Evolutionary conservation across 192 early-diverging fungal species (phyloP), one percentile per base, ranked within the genome.

Genomic region (Backusella morwellensis): DNA sequence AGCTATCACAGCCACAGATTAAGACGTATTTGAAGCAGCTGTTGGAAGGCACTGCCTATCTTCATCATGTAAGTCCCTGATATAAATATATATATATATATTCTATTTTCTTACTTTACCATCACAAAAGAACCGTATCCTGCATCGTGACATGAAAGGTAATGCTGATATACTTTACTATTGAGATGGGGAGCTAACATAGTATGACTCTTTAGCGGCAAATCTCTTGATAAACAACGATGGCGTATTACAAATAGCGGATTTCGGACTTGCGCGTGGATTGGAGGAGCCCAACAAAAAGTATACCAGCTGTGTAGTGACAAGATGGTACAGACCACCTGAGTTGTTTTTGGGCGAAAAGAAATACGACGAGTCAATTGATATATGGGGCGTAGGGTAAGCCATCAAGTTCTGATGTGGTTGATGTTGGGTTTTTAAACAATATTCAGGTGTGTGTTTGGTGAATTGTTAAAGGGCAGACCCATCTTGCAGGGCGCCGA

Each of bases 311-410:
- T 92, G 93, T 78, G 98, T 99, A 1, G 95, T 99, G 0, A 95
- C 94, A 26, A 83, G 97, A 42, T 99, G 98, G 98, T 99, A 98
- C 83, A 93, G 98, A 8, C 96, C 98, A 50, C 98, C 98, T 6
- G 98, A 99, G 86, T 85, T 99, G 56, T 86, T 98, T 26, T 77
- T 99, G 35, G 96, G 94, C 44, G 93, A 92, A 74, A 88, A 88
- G 72, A 85, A 85, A 52, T 99, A 99, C 80, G 90, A 84, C 12
- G 88, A 90, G 2, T 92, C 95, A 11, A 94, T 99, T 52, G 98
- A 99, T 85, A 96, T 99, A 90, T 99, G 98, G 98, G 97, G 96
- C 38, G 88, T 97, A 72, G 97, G 97, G 90, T 92, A 78, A 76
- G 32, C 3, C 2, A 1, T 9, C 6, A 17, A 8, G 12, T 73